Evolutionary conservation across 1,139 yeast species (phyloP), one percentile per base, ranked within the genome.

Genomic region (Saccharomycopsis crataegensis): DNA sequence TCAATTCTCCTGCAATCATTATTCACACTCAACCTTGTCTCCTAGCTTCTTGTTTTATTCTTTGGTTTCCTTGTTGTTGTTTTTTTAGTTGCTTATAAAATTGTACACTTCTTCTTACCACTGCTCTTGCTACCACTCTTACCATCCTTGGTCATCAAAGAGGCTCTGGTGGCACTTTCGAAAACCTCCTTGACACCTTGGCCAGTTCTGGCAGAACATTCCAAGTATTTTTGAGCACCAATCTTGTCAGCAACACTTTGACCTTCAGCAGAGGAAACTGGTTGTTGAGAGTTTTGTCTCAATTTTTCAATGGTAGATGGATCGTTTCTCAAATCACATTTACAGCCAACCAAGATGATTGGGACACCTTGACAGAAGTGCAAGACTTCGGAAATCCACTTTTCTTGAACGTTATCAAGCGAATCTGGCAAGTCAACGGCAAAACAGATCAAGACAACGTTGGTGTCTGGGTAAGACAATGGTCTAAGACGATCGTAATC

Each of bases 361-460:
- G 97, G 97, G 54, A 89, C 94, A 68, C 95, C 96, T 67, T 86
- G 96, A 73, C 97, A 90, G 79, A 89, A 90, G 72, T 89, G 96
- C 69, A 87, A 76, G 54, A 90, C 96, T 74, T 90, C 97, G 57
- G 94, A 83, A 64, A 89, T 88, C 97, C 97, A 90, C 71, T 90
- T 90, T 73, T 89, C 96, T 75, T 87, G 91, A 61, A 90, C 96
- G 71, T 90, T 90, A 67, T 89, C 96, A 63, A 90, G 78, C 34
- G 96, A 88, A 71, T 89, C 96, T 61, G 96, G 97, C 47, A 93
- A 80, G 69, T 88, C 96, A 62, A 90, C 80, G 31, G 96, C 84
- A 77, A 89, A 90, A 78, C 96, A 89, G 65, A 90, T 90, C 70
- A 90, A 79, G 61, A 90, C 87, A 61, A 90, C 96, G 68, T 90